phyloP scores from a whole-genome alignment of 2,329 filamentous ascomycete genomes.

The Teratosphaeria destructans region DNA sequence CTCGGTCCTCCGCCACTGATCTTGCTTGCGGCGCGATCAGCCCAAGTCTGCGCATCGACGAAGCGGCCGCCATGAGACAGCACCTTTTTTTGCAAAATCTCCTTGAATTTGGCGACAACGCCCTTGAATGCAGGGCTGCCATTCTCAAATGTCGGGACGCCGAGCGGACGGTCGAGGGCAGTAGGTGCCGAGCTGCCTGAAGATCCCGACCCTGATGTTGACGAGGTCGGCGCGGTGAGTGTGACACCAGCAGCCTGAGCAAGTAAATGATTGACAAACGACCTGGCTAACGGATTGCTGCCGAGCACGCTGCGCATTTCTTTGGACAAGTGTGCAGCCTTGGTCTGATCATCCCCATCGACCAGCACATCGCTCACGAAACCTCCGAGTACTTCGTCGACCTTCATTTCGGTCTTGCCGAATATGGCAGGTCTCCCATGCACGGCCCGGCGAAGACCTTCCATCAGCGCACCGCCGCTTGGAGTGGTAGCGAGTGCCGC shows the following conservation, averaged over 20 bases:
- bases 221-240: not conserved
- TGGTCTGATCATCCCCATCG: not conserved
- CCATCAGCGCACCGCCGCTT: not conserved
- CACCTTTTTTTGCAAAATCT: not conserved
- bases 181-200: not conserved
- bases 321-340: not conserved
- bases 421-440: not conserved
- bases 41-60: not conserved
- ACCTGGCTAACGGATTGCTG: not conserved
- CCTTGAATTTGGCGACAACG: not conserved
- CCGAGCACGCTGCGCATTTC: not conserved
- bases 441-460: not conserved
- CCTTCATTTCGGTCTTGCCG: not conserved
- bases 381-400: not conserved
- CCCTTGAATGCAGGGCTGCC: not conserved
- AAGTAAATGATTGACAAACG: not conserved
- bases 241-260: not conserved
- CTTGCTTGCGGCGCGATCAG: not conserved
- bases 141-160: not conserved
- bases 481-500: not conserved
- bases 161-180: not conserved
- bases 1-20: not conserved
- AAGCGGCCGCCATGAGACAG: not conserved
- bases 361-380: not conserved
- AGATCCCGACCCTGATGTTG: not conserved